phyloP scores from a whole-genome alignment of 176 grass and related monocot genomes.

The Microstegium vimineum region DNA sequence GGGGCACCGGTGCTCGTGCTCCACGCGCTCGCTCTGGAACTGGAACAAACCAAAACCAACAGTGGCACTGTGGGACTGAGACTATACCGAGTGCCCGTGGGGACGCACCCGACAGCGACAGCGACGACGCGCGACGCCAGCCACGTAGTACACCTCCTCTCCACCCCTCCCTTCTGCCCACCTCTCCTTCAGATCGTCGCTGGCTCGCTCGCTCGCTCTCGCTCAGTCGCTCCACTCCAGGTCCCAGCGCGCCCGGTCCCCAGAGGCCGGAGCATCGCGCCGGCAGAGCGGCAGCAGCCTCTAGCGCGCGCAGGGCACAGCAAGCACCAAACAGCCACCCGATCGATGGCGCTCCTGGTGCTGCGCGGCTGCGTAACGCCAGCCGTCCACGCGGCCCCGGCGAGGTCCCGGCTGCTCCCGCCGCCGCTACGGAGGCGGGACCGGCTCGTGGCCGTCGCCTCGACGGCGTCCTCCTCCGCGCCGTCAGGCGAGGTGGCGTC shows the following conservation, averaged over 20 bases:
- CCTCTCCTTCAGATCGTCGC: neutral
- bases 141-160: neutral
- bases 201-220: no score
- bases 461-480: neutral
- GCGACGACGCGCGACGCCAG: neutral
- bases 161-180: neutral
- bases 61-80: no score
- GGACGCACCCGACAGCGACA: neutral
- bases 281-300: no score
- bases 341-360: conserved; percentile 30
- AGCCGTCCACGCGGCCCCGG: neutral
- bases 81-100: no score
- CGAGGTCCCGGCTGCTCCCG: neutral
- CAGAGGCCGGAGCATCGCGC: neutral
- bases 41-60: no score
- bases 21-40: no score
- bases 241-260: no score
- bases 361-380: conserved; percentile 20
- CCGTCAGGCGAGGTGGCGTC: neutral
- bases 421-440: neutral
- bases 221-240: neutral
- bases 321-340: neutral
- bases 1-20: no score
- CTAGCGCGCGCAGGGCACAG: neutral
- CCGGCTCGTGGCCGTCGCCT: neutral